Percentiles rank a stretch among this genome's conserved stretches.
Conservation (phyloP, 2,329 filamentous ascomycete genomes). For the Fusarium succisae region DNA sequence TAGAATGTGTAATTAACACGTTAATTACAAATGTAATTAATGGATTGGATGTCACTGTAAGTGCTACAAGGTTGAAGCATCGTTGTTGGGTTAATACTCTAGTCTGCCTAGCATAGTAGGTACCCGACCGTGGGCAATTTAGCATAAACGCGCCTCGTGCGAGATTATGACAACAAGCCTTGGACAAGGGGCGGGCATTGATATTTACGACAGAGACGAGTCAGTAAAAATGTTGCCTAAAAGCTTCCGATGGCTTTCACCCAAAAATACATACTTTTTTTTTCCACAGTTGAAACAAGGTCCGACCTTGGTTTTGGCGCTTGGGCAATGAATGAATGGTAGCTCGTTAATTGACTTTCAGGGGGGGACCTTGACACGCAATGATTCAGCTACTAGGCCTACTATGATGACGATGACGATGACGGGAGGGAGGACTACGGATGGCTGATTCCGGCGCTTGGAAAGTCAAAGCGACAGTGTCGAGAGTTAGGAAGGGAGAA, state of each 20-base stretch:
- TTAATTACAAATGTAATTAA: not conserved
- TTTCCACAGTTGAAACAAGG: not conserved
- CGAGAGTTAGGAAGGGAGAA: not conserved
- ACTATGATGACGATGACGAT: slow-evolving; percentile 29
- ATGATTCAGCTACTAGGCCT: slow-evolving; percentile 1
- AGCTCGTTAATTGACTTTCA: slow-evolving; percentile 25
- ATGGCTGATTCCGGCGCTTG: slow-evolving; percentile 10
- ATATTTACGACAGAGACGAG: slow-evolving; percentile 3
- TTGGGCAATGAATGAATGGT: not conserved
- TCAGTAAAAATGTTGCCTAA: slow-evolving; percentile 6
- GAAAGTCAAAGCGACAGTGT: not conserved
- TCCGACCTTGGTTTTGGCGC: slow-evolving; percentile 3
- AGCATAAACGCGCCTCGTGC: slow-evolving; percentile 26
- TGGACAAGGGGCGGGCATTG: not conserved
- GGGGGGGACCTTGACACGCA: slow-evolving; percentile 6
- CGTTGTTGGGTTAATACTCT: slow-evolving; percentile 18
- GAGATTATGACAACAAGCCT: slow-evolving; percentile 20
- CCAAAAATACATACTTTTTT: not conserved
- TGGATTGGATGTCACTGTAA: not conserved
- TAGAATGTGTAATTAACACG: not conserved
- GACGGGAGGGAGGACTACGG: not conserved
- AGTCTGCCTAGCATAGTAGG: too few relatives aligned
- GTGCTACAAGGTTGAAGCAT: slow-evolving; percentile 1
- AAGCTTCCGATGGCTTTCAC: not conserved
- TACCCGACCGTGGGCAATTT: not conserved